phyloP scores from a whole-genome alignment of 495 filamentous ascomycete genomes.

The Xanthoparmelia taractica region DNA sequence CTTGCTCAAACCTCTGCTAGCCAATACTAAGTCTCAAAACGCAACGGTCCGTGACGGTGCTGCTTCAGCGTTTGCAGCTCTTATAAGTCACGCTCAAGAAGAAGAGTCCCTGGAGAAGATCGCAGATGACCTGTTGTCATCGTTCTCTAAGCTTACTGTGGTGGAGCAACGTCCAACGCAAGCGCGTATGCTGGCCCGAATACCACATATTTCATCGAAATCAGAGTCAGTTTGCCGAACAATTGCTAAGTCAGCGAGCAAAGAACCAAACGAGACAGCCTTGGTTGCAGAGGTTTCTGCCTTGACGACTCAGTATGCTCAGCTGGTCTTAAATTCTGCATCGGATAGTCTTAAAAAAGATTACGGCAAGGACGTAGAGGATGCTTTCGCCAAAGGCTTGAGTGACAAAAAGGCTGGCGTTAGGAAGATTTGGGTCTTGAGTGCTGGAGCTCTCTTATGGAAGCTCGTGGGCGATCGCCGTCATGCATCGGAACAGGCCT shows the following conservation, averaged over 20 bases:
- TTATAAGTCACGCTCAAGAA: slow-evolving; percentile 51
- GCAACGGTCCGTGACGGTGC: slow-evolving; percentile 65
- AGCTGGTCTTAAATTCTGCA: slow-evolving; percentile 1
- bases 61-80: slow-evolving; percentile 59
- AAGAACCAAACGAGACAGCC: slow-evolving; percentile 82
- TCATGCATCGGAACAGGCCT: not conserved
- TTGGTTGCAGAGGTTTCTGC: slow-evolving; percentile 65
- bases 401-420: slow-evolving; percentile 73
- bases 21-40: slow-evolving; percentile 86
- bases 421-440: slow-evolving; percentile 73
- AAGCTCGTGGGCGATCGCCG: slow-evolving; percentile 26
- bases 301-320: slow-evolving; percentile 51
- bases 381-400: slow-evolving; percentile 71
- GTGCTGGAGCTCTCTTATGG: slow-evolving; percentile 66
- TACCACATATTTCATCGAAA: slow-evolving; percentile 49
- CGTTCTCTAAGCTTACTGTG: slow-evolving; percentile 67
- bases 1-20: slow-evolving; percentile 74
- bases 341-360: slow-evolving; percentile 26
- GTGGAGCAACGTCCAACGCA: slow-evolving; percentile 75
- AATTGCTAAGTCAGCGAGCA: slow-evolving; percentile 55
- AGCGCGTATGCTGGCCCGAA: slow-evolving; percentile 62
- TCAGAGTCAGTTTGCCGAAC: slow-evolving; percentile 58
- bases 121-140: slow-evolving; percentile 64
- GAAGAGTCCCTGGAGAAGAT: slow-evolving; percentile 52
- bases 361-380: slow-evolving; percentile 48